Base-by-base conservation (phyloP, 257 asterid species). In the Solanum arcanum region DNA sequence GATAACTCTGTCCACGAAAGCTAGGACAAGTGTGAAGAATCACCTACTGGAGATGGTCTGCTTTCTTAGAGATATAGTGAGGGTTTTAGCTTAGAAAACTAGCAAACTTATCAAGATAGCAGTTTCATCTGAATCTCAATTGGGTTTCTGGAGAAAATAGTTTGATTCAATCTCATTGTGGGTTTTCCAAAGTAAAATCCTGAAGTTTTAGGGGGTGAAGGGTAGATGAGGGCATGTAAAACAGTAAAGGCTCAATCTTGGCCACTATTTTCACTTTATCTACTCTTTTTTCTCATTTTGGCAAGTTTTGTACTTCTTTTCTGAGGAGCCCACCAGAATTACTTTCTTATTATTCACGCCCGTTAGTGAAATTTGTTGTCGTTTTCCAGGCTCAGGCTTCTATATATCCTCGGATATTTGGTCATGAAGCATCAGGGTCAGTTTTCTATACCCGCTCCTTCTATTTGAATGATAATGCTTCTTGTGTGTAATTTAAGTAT, bases 341-440 rank as follows among this genome's bases (percentile, higher is more conserved):
- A 29, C 7, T 49, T 49, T 49, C 69, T 49, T 81, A 10, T 49
- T 41, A 2, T 81, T 81, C 20, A 27, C 2, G 1, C 85, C 16
- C 68, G 31, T 10, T 86, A 76, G 75, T 12, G 80, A 68, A 69
- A 15, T 59, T 25, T 35, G 23, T 31, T 39, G 23, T 89, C 70
- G 76, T 85, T 89, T 86, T 87, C 90, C 96, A 93, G 98, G 95
- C 95, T 64, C 98, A 91, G 18, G 90, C 94, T 83, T 94, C 90
- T 56, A 69, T 93, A 56, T 95, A 86, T 89, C 98, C 99, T 88
- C 95, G 99, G 85, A 94, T 95, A 83, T 95, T 96, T 88, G 99
- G 99, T 86, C 99, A 96, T 86, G 99, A 96, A 90, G 98, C 98
- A 83, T 95, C 99, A 12, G 99, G 99, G 99, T 96, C 52, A 89